Evolutionary conservation across 176 grass and related monocot species (phyloP).

Genomic region (Phoenix dactylifera): DNA sequence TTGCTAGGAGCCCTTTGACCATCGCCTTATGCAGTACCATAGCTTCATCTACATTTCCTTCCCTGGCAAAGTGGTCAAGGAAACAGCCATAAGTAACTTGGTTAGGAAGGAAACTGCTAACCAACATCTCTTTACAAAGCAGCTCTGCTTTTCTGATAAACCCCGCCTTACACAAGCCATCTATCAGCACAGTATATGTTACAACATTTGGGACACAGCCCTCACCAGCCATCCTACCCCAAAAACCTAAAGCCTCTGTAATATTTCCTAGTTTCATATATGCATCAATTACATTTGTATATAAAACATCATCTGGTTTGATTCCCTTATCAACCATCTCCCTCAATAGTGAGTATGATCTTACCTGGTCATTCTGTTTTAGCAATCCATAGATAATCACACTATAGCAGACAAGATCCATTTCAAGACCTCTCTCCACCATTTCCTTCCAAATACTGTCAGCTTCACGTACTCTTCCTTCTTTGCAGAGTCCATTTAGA

Average conservation of each 20-base stretch:
- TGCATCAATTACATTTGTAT: constrained; percentile 60
- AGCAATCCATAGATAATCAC: constrained; percentile 39
- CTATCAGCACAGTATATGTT: constrained; percentile 43
- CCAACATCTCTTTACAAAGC: constrained; percentile 58
- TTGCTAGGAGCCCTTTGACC: constrained; percentile 43
- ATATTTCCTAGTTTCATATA: constrained; percentile 51
- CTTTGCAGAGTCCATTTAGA: constrained; percentile 61
- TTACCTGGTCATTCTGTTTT: constrained; percentile 30
- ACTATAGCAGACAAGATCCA: constrained; percentile 55
- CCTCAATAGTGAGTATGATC: constrained; percentile 21
- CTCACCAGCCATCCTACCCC: constrained; percentile 37
- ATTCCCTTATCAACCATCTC: constrained; percentile 47
- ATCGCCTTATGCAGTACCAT: constrained; percentile 38
- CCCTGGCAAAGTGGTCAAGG: constrained; percentile 50
- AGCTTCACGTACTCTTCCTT: constrained; percentile 45
- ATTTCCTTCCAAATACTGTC: constrained; percentile 53
- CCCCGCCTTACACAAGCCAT: constrained; percentile 66
- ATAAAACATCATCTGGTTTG: constrained; percentile 47
- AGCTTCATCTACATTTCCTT: constrained; percentile 47
- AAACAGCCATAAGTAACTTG: constrained; percentile 56
- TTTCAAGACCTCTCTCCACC: constrained; percentile 39
- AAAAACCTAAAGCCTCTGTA: constrained; percentile 36
- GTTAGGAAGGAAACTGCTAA: constrained; percentile 36
- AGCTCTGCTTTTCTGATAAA: constrained; percentile 50
- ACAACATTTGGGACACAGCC: constrained; percentile 45